A percentile compares a stretch with the other conserved stretches of the same genome.
phyloP scores from a whole-genome alignment of 2,329 filamentous ascomycete genomes.

The Cyphellophora europaea region DNA sequence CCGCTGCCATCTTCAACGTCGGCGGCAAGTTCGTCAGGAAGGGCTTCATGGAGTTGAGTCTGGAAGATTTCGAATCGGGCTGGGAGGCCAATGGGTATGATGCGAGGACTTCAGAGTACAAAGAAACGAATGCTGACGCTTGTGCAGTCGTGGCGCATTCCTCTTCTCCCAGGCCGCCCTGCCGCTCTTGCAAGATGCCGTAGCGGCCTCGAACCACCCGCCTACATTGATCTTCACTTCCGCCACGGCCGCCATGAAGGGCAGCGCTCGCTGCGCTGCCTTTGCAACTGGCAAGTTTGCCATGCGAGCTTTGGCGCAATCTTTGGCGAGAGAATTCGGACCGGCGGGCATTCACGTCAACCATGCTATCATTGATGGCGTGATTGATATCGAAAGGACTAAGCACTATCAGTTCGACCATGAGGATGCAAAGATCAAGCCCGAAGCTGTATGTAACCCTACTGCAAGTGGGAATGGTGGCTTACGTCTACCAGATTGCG shows the following conservation, averaged over 20 bases:
- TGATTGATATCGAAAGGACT: constrained; percentile 70
- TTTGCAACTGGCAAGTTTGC: constrained; percentile 80
- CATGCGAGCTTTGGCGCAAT: constrained; percentile 62
- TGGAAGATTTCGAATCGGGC: constrained; percentile 46
- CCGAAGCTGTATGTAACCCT: constrained; percentile 56
- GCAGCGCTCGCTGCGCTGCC: constrained; percentile 56
- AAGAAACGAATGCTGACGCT: neutral
- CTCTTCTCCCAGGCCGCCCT: constrained; percentile 64
- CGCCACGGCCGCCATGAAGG: constrained; percentile 70
- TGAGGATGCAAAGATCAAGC: constrained; percentile 59
- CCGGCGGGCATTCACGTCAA: constrained; percentile 76
- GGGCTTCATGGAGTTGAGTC: constrained; percentile 51
- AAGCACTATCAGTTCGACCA: constrained; percentile 50
- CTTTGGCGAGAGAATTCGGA: constrained; percentile 72
- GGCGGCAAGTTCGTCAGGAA: constrained; percentile 49
- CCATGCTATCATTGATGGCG: constrained; percentile 73
- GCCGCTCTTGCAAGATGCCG: constrained; percentile 59
- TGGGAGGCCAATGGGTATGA: constrained; percentile 42
- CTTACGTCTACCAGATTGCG: constrained; percentile 61
- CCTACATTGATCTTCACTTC: constrained; percentile 80
- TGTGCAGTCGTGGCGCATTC: constrained; percentile 51
- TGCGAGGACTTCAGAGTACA: neutral
- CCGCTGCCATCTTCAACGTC: constrained; percentile 54
- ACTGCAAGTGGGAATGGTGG: no score
- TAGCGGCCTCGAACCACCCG: constrained; percentile 48